These are phyloP conservation scores for Salinomyces thailandicus DNA, from an alignment of 2,329 filamentous ascomycete genomes.

Conservation along the genomic window DNA sequence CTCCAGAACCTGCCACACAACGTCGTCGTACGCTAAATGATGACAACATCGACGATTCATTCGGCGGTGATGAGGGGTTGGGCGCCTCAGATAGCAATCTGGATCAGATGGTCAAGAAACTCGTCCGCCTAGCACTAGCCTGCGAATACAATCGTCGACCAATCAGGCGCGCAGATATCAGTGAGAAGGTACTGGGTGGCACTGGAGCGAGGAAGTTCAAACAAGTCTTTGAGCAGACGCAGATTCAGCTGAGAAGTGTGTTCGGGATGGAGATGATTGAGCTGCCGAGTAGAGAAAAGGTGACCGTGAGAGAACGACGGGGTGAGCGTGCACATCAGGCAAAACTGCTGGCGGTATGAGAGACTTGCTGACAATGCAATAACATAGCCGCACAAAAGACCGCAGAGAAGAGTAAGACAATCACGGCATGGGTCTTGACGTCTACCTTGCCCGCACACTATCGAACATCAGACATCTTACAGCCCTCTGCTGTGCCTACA, in stretches of 20 bases:
- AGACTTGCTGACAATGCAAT: not conserved
- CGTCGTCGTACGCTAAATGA: conserved; percentile 13
- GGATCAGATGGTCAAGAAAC: conserved; percentile 46
- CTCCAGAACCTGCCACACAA: conserved; percentile 21
- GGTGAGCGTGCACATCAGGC: conserved; percentile 36
- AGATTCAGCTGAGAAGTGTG: conserved; percentile 55
- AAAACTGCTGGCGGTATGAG: not conserved
- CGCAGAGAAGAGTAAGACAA: conserved; percentile 32
- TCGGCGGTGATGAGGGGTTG: conserved; percentile 11
- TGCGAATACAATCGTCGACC: conserved; percentile 50
- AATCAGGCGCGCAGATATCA: conserved; percentile 49
- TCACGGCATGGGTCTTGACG: conserved; percentile 59
- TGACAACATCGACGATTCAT: conserved; percentile 10
- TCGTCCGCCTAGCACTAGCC: conserved; percentile 51
- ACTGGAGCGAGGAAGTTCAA: conserved; percentile 61
- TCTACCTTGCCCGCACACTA: conserved; percentile 61
- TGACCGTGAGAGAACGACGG: conserved; percentile 68
- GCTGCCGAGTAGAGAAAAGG: conserved; percentile 69
- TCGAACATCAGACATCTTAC: conserved; percentile 53
- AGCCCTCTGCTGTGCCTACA: conserved; percentile 57
- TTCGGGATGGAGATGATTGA: conserved; percentile 95
- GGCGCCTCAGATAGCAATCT: conserved; percentile 20
- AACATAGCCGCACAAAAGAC: conserved; percentile 44
- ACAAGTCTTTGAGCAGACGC: conserved; percentile 64
- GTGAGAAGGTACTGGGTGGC: conserved; percentile 57